Percentiles rank a stretch among this genome's conserved stretches.
These are phyloP conservation scores for Tricholoma sp. DNA, from an alignment of 768 basidiomycete species.

Conservation along the genomic window DNA sequence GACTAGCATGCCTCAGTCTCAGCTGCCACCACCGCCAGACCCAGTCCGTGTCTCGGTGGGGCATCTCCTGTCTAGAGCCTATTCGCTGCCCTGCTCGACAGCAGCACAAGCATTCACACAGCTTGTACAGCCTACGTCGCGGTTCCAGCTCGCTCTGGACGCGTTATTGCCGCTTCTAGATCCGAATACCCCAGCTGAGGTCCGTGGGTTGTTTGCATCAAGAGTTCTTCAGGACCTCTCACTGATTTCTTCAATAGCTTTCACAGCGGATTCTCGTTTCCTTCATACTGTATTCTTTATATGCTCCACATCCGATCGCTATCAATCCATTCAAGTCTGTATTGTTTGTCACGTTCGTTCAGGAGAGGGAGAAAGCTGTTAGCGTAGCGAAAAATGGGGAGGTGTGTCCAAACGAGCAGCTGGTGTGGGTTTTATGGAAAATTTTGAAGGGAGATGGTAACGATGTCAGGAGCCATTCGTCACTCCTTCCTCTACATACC, in stretches of 20 bases:
- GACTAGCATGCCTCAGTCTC: constrained; percentile 12
- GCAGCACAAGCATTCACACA: constrained; percentile 72
- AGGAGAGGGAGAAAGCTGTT: constrained; percentile 61
- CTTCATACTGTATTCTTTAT: constrained; percentile 76
- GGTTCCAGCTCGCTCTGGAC: constrained; percentile 83
- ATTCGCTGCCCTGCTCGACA: constrained; percentile 69
- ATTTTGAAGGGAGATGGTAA: too few relatives aligned
- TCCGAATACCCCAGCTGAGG: constrained; percentile 46
- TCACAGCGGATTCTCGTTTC: constrained; percentile 72
- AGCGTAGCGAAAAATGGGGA: constrained; percentile 42
- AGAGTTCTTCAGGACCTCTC: neutral
- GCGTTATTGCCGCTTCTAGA: constrained; percentile 72
- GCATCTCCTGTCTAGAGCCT: constrained; percentile 62
- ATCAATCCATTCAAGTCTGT: constrained; percentile 82
- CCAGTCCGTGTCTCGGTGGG: constrained; percentile 58
- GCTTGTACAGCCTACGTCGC: constrained; percentile 68
- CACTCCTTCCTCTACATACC: neutral
- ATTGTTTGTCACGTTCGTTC: constrained; percentile 59
- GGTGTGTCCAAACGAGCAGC: too few relatives aligned
- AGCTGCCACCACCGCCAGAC: constrained; percentile 29
- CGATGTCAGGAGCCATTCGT: too few relatives aligned
- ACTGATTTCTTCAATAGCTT: constrained; percentile 35
- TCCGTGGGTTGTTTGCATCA: constrained; percentile 21
- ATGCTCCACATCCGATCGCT: constrained; percentile 72
- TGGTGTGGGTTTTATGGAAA: too few relatives aligned